Conservation (phyloP, 441 rosid species). For the Populus hybrid region DNA sequence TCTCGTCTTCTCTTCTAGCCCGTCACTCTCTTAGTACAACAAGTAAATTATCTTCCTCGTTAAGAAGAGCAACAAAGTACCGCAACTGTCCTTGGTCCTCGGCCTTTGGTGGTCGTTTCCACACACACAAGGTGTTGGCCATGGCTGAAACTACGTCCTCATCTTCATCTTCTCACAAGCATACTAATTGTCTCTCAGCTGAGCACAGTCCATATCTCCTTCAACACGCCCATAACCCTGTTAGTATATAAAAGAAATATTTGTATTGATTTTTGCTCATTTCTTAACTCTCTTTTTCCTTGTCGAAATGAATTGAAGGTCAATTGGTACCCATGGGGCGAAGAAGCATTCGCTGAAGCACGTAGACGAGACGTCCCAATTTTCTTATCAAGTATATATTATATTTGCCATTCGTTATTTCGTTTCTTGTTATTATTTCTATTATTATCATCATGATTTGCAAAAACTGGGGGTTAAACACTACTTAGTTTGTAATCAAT, state of each 20-base stretch:
- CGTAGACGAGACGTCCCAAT: slow-evolving; percentile 78
- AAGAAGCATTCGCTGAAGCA: slow-evolving; percentile 43
- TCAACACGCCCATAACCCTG: slow-evolving; percentile 93
- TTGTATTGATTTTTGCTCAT: background rate
- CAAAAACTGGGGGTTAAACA: background rate
- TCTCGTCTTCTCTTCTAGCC: slow-evolving; percentile 21
- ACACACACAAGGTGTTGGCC: slow-evolving; percentile 38
- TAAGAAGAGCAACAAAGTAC: background rate
- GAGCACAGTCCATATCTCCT: slow-evolving; percentile 97
- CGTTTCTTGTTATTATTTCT: background rate
- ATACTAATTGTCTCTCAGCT: slow-evolving; percentile 75
- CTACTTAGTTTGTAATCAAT: background rate
- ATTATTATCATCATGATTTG: background rate
- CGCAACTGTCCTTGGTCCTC: slow-evolving; percentile 15
- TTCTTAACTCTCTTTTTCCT: background rate
- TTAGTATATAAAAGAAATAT: slow-evolving; percentile 8
- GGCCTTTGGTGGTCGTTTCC: slow-evolving; percentile 31
- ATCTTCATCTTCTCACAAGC: slow-evolving; percentile 28
- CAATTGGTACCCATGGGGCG: slow-evolving; percentile 97
- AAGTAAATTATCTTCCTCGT: background rate
- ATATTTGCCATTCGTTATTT: background rate
- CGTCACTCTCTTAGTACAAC: slow-evolving; percentile 4
- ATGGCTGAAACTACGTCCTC: slow-evolving; percentile 58
- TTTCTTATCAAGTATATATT: slow-evolving; percentile 73
- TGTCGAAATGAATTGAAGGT: slow-evolving; percentile 38